phyloP scores from a whole-genome alignment of 2,329 filamentous ascomycete species.

The Epichloe baconii region DNA sequence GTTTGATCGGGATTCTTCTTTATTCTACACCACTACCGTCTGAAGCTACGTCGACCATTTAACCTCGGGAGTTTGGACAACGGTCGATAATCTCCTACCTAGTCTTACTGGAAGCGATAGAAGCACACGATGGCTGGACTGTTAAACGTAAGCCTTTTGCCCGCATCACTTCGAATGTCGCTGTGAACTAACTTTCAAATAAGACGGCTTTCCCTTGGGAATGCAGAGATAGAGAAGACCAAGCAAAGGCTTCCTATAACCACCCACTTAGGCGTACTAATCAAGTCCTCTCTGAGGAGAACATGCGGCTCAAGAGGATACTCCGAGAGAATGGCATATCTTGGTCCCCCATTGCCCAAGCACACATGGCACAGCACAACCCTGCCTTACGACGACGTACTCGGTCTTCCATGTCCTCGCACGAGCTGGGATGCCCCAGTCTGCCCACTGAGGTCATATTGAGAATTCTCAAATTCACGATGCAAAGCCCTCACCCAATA shows the following conservation, averaged over 20 bases:
- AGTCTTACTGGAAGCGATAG: neutral
- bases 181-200: neutral
- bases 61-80: neutral
- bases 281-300: conserved; percentile 33
- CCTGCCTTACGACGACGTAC: conserved; percentile 20
- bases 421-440: conserved; percentile 23
- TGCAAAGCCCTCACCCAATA: conserved; percentile 36
- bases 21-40: neutral
- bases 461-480: conserved; percentile 35
- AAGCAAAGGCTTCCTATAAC: conserved; percentile 34
- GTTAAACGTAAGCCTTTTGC: neutral
- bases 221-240: conserved; percentile 38
- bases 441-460: conserved; percentile 41
- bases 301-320: conserved; percentile 35
- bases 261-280: conserved; percentile 35
- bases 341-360: conserved; percentile 29
- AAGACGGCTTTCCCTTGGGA: conserved; percentile 32
- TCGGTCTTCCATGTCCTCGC: conserved; percentile 16
- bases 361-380: conserved; percentile 19
- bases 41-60: neutral
- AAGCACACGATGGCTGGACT: neutral
- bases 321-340: conserved; percentile 38
- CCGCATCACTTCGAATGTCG: neutral
- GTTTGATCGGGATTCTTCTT: neutral
- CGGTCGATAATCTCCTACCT: neutral